phyloP scores from a whole-genome alignment of 129 eudicot genomes.

The Tagetes erecta region DNA sequence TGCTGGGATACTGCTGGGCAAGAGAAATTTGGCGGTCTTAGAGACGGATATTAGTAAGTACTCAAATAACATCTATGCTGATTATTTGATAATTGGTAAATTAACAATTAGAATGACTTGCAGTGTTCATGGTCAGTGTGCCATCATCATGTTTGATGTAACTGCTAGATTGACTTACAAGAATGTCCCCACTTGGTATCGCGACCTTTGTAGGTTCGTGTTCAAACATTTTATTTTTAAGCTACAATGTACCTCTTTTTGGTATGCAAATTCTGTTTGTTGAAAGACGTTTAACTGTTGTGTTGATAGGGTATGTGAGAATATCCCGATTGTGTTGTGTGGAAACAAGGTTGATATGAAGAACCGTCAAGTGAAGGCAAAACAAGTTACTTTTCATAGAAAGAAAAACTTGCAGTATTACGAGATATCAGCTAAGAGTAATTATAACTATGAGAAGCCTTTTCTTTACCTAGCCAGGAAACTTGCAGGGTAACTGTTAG shows the following conservation, averaged over 20 bases:
- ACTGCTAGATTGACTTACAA: conserved; percentile 58
- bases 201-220: conserved; percentile 72
- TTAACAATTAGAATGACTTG: conserved; percentile 10
- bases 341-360: conserved; percentile 86
- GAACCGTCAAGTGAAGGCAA: conserved; percentile 86
- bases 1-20: too few relatives aligned
- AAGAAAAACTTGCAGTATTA: conserved; percentile 30
- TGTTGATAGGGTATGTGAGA: conserved; percentile 52
- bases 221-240: neutral
- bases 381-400: conserved; percentile 73
- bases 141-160: conserved; percentile 43
- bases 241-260: neutral
- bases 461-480: conserved; percentile 75
- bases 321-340: conserved; percentile 72
- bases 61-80: too few relatives aligned
- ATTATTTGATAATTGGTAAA: neutral
- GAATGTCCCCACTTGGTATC: conserved; percentile 81
- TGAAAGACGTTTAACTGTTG: neutral
- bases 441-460: conserved; percentile 83
- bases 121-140: conserved; percentile 84
- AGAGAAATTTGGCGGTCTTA: too few relatives aligned
- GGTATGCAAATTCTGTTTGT: neutral
- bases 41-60: conserved; percentile 28
- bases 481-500: conserved; percentile 58
- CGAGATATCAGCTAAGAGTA: conserved; percentile 14